These are phyloP conservation scores for Alectoria sarmentosa DNA, from an alignment of 495 filamentous ascomycete species.

Conservation along the genomic window DNA sequence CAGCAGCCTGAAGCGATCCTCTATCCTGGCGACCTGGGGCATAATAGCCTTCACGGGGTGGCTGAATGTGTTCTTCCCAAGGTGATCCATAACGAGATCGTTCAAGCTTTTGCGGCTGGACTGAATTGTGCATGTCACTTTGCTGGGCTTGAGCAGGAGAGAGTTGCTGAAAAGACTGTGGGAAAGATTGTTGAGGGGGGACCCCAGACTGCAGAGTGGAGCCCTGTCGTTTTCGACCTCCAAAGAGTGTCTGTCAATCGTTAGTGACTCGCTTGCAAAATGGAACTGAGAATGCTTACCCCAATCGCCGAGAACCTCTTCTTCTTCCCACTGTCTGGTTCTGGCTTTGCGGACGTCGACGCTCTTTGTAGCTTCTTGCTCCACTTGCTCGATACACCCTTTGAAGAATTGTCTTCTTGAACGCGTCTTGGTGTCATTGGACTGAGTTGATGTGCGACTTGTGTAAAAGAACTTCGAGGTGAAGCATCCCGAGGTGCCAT, in stretches of 20 bases:
- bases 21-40: slow-evolving; percentile 23
- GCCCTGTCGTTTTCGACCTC: slow-evolving; percentile 24
- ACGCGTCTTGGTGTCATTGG: slow-evolving; percentile 15
- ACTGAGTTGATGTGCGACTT: neutral
- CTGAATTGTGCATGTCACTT: neutral
- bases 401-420: slow-evolving; percentile 26
- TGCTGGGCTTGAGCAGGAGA: slow-evolving; percentile 12
- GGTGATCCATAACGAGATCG: slow-evolving; percentile 8
- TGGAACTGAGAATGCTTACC: slow-evolving; percentile 10
- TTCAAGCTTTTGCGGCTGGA: slow-evolving; percentile 4
- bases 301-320: slow-evolving; percentile 42
- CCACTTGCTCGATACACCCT: slow-evolving; percentile 12
- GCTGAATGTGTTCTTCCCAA: slow-evolving; percentile 15
- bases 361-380: slow-evolving; percentile 27
- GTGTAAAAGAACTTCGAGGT: neutral
- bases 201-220: slow-evolving; percentile 3
- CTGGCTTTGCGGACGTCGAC: slow-evolving; percentile 28
- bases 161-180: too few relatives aligned
- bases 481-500: slow-evolving; percentile 2
- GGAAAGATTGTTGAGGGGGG: slow-evolving; percentile 3
- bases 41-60: slow-evolving; percentile 31
- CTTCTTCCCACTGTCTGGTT: slow-evolving; percentile 36
- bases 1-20: slow-evolving; percentile 9
- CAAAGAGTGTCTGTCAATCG: slow-evolving; percentile 22
- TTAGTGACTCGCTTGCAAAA: slow-evolving; percentile 15